phyloP scores from a whole-genome alignment of 805 yeast species.

The Metschnikowia colocasiae region DNA sequence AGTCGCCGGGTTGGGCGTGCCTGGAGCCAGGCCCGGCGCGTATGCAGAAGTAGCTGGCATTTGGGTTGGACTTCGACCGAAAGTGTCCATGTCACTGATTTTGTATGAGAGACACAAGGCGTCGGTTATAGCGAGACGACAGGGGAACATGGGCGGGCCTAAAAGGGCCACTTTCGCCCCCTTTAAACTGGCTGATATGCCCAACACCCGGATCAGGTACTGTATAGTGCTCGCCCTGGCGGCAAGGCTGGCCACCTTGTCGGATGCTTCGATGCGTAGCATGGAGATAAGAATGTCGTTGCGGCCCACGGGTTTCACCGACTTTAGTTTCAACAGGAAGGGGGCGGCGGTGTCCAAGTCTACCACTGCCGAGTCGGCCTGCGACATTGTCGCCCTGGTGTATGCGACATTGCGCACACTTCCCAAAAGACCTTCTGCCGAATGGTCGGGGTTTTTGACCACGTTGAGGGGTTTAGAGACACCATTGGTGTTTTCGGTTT shows the following conservation, averaged over 20 bases:
- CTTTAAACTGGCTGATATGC: not conserved
- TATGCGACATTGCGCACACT: not conserved
- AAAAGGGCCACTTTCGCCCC: slow-evolving; percentile 20
- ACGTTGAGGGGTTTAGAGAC: not conserved
- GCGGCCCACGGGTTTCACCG: slow-evolving; percentile 48
- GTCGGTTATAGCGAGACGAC: slow-evolving; percentile 9
- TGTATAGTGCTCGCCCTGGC: not conserved
- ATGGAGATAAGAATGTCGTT: slow-evolving; percentile 45
- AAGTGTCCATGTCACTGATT: slow-evolving; percentile 24
- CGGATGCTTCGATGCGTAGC: slow-evolving; percentile 46
- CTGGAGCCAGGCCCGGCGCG: not conserved
- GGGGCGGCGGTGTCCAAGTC: slow-evolving; percentile 34
- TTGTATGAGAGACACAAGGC: slow-evolving; percentile 12
- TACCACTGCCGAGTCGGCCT: not conserved
- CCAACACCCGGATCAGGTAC: slow-evolving; percentile 1
- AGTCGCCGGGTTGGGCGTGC: not conserved
- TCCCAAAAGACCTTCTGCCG: not conserved
- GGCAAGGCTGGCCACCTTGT: slow-evolving; percentile 27
- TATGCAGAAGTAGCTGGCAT: not conserved
- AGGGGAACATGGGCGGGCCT: slow-evolving; percentile 10
- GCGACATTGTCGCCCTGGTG: not conserved
- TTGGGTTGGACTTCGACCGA: not conserved
- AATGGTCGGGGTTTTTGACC: not conserved
- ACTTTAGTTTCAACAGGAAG: slow-evolving; percentile 43
- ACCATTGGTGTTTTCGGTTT: not conserved